Evolutionary conservation across 2,329 filamentous ascomycete genomes (phyloP).

Genomic region (Venturia asperata): DNA sequence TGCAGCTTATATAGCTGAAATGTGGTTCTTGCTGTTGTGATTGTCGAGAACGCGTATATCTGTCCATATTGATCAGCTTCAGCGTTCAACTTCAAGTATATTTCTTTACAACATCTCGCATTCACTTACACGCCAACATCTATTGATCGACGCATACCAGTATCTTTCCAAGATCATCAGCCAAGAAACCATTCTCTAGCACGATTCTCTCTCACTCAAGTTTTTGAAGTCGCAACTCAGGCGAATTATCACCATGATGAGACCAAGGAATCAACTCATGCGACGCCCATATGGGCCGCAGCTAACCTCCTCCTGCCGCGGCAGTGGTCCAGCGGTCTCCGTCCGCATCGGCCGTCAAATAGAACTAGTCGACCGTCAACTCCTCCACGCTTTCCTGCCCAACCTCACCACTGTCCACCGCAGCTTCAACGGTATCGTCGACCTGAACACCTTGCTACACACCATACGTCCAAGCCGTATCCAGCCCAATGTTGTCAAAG

Average conservation of each 20-base stretch:
- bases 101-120: background rate
- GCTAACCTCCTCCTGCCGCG: slow-evolving; percentile 5
- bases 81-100: background rate
- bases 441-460: slow-evolving; percentile 5
- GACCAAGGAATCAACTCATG: background rate
- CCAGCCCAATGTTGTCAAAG: background rate
- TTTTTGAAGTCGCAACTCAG: background rate
- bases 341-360: slow-evolving; percentile 4
- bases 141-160: background rate
- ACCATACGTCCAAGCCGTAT: background rate
- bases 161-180: background rate
- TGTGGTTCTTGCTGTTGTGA: background rate
- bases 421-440: slow-evolving; percentile 9
- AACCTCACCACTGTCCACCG: background rate
- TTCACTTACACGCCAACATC: background rate
- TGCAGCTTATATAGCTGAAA: background rate
- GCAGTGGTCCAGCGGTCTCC: background rate
- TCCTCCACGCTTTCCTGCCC: slow-evolving; percentile 12
- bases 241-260: background rate
- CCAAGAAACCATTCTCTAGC: background rate
- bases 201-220: background rate
- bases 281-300: background rate
- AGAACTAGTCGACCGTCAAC: background rate
- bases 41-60: background rate
- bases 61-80: background rate